phyloP scores from a whole-genome alignment of 2,329 filamentous ascomycete species.

The Botrytis fragariae region DNA sequence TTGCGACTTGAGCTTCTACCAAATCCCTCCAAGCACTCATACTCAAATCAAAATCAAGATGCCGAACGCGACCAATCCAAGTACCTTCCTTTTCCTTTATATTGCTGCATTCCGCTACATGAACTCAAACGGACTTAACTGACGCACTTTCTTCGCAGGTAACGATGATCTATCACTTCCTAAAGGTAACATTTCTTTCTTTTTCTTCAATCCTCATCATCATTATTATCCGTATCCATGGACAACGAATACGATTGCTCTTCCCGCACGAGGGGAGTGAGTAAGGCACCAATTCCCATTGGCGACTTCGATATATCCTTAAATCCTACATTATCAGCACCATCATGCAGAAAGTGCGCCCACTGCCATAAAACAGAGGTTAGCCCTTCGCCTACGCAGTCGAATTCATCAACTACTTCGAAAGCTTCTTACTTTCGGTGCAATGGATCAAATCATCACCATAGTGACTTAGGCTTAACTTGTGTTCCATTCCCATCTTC shows the following conservation, averaged over 20 bases:
- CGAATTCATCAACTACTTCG: neutral
- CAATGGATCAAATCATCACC: neutral
- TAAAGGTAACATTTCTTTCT: slow-evolving; percentile 49
- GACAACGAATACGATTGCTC: slow-evolving; percentile 18
- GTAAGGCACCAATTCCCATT: slow-evolving; percentile 9
- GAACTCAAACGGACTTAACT: slow-evolving; percentile 21
- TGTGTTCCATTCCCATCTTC: neutral
- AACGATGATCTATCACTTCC: slow-evolving; percentile 64
- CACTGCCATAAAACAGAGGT: neutral
- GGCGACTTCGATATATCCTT: slow-evolving; percentile 10
- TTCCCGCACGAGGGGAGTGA: neutral
- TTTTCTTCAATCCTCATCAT: slow-evolving; percentile 19
- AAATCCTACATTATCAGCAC: slow-evolving; percentile 10
- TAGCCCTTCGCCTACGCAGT: neutral
- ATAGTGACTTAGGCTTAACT: neutral
- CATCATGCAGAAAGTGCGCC: neutral
- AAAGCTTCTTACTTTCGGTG: neutral
- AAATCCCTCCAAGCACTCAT: neutral
- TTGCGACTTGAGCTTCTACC: neutral
- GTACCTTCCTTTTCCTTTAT: slow-evolving; percentile 12
- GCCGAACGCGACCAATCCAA: neutral
- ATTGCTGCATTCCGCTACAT: no score
- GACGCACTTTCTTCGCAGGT: slow-evolving; percentile 41
- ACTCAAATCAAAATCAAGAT: neutral
- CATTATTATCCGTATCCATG: slow-evolving; percentile 18